Base-by-base conservation (phyloP, 164 flowering plant genomes). In the Stephania yunnanensis region DNA sequence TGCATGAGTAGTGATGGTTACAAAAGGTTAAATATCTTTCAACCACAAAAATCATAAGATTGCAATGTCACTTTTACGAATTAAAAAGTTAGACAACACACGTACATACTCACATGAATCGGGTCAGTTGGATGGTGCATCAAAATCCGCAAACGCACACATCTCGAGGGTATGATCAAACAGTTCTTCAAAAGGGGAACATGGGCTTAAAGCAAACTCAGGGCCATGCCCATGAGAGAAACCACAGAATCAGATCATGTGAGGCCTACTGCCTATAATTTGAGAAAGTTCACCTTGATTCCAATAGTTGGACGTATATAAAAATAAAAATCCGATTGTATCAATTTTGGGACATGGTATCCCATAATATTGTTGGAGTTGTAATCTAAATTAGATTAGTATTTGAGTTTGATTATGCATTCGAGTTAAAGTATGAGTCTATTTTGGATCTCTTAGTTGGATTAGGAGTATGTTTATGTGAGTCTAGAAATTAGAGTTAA, bases 1-100 rank as follows among this genome's bases (percentile, higher is more conserved):
- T 30, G 72, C 42, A 36, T 36, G 42, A 36, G 42, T 36, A 53
- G 77, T 68, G 67, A 55, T 75, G 50, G 77, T 52, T 69, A 69
- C 71, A 68, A 68, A 74, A 74, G 71, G 10, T 25, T 50, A 29
- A 72, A 44, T 61, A 61, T 61, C 65, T 19, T 19, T 61, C 65
- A 61, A 15, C 11, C 55, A 6, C 15, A 9, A 15, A 50, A 15
- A 58, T 61, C 7, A 61, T n/a, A 9, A 61, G 20, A 9, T 61
- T 61, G 66, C 20, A 61, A 17, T 2, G 20, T 5, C 19, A 61
- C 7, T 61, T 61, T 61, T 19, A 61, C 42, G 1, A 36, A 36
- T 36, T 36, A 36, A 36, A 36, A 36, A 36, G 42, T 36, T 36
- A 36, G 42, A 36, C 42, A 4, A 36, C 42, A 36, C 42, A 36